Base-by-base conservation (phyloP, 2,329 filamentous ascomycete genomes). In the Plenodomus biglobosus region DNA sequence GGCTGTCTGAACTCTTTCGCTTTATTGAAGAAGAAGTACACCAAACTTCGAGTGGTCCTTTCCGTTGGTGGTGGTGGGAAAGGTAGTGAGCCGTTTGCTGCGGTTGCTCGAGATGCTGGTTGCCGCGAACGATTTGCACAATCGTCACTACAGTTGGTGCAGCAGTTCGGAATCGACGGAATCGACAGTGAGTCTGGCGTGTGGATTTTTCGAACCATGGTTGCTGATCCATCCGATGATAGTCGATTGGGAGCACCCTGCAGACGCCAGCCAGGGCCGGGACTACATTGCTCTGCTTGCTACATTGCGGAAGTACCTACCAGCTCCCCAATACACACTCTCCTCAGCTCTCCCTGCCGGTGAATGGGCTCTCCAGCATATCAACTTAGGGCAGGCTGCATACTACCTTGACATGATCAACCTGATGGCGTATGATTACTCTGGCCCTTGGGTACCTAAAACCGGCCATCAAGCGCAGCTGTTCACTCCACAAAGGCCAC, bases 201-300 rank as follows among this genome's bases (percentile, higher is more conserved):
- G 15, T 7, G 7, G 15, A 7, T 4, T 5, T 11, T 1, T 6
- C 16, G 13, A 8, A 22, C 24, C 13, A 16, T 11, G 32, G 18
- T 51, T 15, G 30, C 56, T 68, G 10, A 69, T 35, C 10, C 32
- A 13, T 8, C n/a, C 36, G 8, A 16, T 38, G 8, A 16, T 38
- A 92, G 88, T 94, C 66, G 85, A 88, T 62, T 94, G 89, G 89
- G 85, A 90, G 66, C 87, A 90, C 59, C 88, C 89, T 2, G 79
- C 79, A 45, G 78, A 87, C 64, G 67, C 77, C 1, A 76, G 83
- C 44, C 82, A 92, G 70, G 88, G 87, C 19, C 75, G 78, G 52
- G 80, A 91, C 68, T 92, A 90, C 65, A 72, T 91, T 38, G 78
- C 81, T 16, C 78, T 94, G 20, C 78, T 92, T 22, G 81, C 83